phyloP scores from a whole-genome alignment of 257 asterid genomes.

The Solanum tarijense region DNA sequence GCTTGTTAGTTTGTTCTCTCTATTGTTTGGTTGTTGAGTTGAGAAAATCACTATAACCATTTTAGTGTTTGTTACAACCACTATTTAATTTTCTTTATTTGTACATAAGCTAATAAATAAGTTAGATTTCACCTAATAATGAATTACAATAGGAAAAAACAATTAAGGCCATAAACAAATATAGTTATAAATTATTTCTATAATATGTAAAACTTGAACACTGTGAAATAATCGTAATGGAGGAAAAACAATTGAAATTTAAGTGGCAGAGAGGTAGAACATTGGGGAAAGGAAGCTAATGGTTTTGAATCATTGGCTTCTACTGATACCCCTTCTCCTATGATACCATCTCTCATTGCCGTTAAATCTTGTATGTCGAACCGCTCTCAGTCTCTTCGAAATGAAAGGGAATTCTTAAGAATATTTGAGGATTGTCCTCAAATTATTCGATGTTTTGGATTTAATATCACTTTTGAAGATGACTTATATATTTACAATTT shows the following conservation, averaged over 20 bases:
- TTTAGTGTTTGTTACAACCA: too few species aligned
- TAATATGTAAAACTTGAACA: too few species aligned
- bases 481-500: not conserved
- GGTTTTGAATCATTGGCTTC: not conserved
- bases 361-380: not conserved
- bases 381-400: not conserved
- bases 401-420: not conserved
- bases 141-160: too few species aligned
- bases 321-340: too few species aligned
- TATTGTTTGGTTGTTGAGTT: too few species aligned
- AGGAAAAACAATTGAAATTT: not conserved
- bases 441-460: constrained; percentile 2
- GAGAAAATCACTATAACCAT: too few species aligned
- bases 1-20: too few species aligned
- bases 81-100: too few species aligned
- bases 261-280: not conserved
- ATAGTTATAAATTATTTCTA: too few species aligned
- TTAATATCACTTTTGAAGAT: not conserved
- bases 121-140: too few species aligned
- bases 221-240: not conserved
- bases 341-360: not conserved
- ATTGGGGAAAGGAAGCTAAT: not conserved
- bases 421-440: not conserved
- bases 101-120: too few species aligned
- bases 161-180: too few species aligned